Percentiles rank a stretch among this genome's conserved stretches.
Evolutionary conservation across 768 basidiomycete genomes (phyloP).

Genomic region (Fomitopsis pulvina): DNA sequence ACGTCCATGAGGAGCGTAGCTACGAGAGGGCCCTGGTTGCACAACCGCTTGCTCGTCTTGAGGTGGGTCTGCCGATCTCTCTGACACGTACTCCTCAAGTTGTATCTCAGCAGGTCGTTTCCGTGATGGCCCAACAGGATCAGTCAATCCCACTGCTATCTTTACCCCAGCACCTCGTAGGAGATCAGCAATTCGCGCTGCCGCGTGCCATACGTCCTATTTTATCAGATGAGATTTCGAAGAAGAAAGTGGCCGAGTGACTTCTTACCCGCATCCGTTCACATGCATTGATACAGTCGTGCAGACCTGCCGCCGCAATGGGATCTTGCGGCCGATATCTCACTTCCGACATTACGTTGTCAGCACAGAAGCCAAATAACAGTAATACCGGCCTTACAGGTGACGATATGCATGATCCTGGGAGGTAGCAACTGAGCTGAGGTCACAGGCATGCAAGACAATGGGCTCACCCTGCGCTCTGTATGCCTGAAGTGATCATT

Average conservation of each 20-base stretch:
- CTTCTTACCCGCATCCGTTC: constrained; percentile 57
- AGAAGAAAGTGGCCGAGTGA: no score
- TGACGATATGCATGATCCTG: constrained; percentile 76
- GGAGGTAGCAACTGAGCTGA: constrained; percentile 11
- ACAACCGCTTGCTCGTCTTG: neutral
- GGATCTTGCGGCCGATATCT: constrained; percentile 63
- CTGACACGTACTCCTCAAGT: neutral
- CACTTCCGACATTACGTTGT: constrained; percentile 38
- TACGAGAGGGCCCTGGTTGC: neutral
- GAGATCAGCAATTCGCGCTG: constrained; percentile 60
- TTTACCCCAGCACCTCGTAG: constrained; percentile 43
- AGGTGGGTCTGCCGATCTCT: neutral
- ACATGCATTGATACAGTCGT: constrained; percentile 55
- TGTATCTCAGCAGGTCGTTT: constrained; percentile 1
- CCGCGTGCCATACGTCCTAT: constrained; percentile 62
- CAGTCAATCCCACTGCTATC: neutral
- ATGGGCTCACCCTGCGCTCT: constrained; percentile 59
- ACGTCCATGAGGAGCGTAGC: neutral
- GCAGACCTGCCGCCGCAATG: constrained; percentile 59
- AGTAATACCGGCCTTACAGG: constrained; percentile 32
- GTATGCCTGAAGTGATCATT: constrained; percentile 59
- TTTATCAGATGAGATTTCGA: neutral
- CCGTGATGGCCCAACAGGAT: neutral
- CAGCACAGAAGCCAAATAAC: neutral
- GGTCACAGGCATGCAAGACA: neutral